These are phyloP conservation scores for Starmerella scarabaei DNA, from an alignment of 805 yeast genomes.

Conservation along the genomic window DNA sequence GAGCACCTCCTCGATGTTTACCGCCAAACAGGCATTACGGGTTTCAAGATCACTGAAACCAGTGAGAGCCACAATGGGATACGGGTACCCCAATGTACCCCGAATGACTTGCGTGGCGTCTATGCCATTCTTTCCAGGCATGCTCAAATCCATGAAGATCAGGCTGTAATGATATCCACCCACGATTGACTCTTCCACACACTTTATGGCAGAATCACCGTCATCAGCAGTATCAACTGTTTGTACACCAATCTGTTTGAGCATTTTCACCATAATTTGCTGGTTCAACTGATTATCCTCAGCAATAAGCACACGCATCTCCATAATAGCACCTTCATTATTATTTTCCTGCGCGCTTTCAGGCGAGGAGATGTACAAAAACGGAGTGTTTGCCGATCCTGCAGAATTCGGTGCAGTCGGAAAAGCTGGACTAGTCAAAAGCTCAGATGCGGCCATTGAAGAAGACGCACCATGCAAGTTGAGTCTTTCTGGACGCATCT, in stretches of 20 bases:
- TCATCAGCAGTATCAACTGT: constrained; percentile 69
- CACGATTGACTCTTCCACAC: constrained; percentile 39
- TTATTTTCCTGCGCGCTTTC: neutral
- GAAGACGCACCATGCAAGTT: too few relatives aligned
- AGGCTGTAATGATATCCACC: constrained; percentile 28
- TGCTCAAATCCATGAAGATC: constrained; percentile 27
- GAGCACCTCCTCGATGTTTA: constrained; percentile 80
- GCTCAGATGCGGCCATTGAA: neutral
- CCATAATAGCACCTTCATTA: neutral
- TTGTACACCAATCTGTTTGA: constrained; percentile 60
- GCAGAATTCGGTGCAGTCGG: neutral
- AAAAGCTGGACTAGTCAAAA: neutral
- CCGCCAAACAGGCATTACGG: constrained; percentile 60
- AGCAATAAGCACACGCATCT: constrained; percentile 54
- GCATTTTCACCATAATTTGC: constrained; percentile 79
- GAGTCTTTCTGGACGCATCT: neutral
- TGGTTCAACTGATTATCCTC: constrained; percentile 85
- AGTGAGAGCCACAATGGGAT: constrained; percentile 82
- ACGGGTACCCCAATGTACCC: constrained; percentile 44
- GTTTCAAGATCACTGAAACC: constrained; percentile 89
- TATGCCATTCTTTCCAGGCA: constrained; percentile 25
- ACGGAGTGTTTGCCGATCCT: neutral
- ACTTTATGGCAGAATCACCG: constrained; percentile 73
- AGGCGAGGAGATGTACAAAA: constrained; percentile 1
- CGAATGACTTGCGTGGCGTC: constrained; percentile 40